Base-by-base conservation (phyloP, 2,329 filamentous ascomycete species). In the Orbilia blumenaviensis region DNA sequence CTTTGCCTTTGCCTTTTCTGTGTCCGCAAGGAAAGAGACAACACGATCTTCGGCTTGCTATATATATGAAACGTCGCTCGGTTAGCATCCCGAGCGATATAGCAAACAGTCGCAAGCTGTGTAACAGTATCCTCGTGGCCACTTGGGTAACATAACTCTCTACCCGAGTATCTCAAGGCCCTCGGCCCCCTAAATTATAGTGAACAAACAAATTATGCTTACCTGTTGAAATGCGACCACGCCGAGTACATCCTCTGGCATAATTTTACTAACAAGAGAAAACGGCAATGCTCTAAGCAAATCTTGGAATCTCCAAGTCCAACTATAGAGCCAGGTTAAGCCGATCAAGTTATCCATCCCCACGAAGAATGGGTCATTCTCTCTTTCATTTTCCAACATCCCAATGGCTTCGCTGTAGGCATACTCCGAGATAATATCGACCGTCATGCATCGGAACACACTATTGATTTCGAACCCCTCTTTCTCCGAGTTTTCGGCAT, bases 361-460 rank as follows among this genome's bases (percentile, higher is more conserved):
- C n/a, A 81, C 78, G 0, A 85, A 80, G 23, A 85, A 82, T 0
- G 84, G 84, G 8, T 83, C 82, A 41, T 81, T 78, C 69, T 85
- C 85, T 34, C 81, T 82, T 10, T 83, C 81, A 2, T 80, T 81
- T 14, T 83, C 81, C 46, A 85, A 79, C 7, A 83, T 82, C 50
- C 84, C 64, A 6, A 85, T 80, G 8, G 82, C 80, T 21, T 82
- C 82, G 8, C 81, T 84, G 69, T 85, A 85, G 75, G 83, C 84
- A 62, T 85, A 84, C 6, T 80, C 81, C 14, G 81, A 82, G 32
- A 84, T 83, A 12, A 81, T 81, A 68, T 84, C 83, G n/a, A 83
- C 77, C 0, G 82, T 81, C 52, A 83, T 80, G 74, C 81, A 83
- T 2, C 81, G 81, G 48, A 83, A 80, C 3, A 76, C 48, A 3